Base-by-base conservation (phyloP, 257 asterid genomes). In the Pogostemon cablin region DNA sequence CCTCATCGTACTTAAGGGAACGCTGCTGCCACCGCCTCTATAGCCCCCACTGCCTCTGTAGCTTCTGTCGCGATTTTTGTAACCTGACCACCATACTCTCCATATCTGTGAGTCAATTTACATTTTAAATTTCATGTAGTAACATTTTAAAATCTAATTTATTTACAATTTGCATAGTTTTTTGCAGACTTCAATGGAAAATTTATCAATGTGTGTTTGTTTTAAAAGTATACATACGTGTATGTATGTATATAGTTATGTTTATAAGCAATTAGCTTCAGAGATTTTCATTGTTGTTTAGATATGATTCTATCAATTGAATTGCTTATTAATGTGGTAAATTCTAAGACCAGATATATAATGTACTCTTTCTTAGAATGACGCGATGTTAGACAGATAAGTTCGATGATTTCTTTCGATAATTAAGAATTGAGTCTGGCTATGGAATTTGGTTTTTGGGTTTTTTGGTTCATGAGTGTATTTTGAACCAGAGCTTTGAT, bases 391-490 rank as follows among this genome's bases (percentile, higher is more conserved):
- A 20, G 46, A 25, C 34, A 15, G 35, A 9, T 11, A 40, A 50
- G 15, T 65, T 17, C 5, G 4, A 39, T 12, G 46, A 53, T 6
- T 43, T 39, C 9, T 35, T 57, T 42, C 50, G 67, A 59, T 65
- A 74, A 11, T 50, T 41, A 57, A 25, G 71, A 15, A 12, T n/a
- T 50, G 56, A 49, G 55, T 49, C 20, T 49, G 55, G 55, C 12
- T 49, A 47, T 7, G 15, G 53, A 47, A 10, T 37, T 68, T 52
- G 10, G 41, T 8, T 6, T 35, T 17, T 7, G n/a, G 40, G 12
- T 63, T 63, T 2, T 9, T n/a, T 66, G 81, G 43, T 79, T 44
- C 15, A 4, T 42, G 50, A 12, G 5, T 47, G 11, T 49, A 40
- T 5, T 42, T 74, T 69, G 0, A 62, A 17, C 9, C 9, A 10